phyloP scores from a whole-genome alignment of 78 protist species.

The Paulinella micropora region DNA sequence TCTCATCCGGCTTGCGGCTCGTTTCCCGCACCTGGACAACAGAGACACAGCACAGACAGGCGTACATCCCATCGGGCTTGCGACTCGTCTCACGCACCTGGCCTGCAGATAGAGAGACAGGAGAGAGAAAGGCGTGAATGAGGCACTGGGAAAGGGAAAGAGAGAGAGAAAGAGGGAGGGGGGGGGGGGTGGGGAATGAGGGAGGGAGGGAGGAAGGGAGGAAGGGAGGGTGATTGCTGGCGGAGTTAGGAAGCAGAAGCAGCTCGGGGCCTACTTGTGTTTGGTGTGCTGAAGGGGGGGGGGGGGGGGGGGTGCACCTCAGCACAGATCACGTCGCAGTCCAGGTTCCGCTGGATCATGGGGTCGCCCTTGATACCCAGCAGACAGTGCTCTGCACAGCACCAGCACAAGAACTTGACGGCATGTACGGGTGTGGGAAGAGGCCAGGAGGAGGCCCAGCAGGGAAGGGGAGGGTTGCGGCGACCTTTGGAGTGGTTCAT shows the following conservation, averaged over 20 bases:
- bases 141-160: too few relatives aligned
- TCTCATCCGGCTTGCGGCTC: slow-evolving; percentile 39
- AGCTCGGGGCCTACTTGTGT: too few relatives aligned
- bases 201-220: too few relatives aligned
- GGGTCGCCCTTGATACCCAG: slow-evolving; percentile 16
- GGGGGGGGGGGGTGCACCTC: too few relatives aligned
- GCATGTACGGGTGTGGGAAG: too few relatives aligned
- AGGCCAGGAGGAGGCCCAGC: neutral
- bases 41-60: too few relatives aligned
- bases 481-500: slow-evolving; percentile 43
- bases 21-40: slow-evolving; percentile 24
- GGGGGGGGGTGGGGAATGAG: too few relatives aligned
- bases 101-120: neutral
- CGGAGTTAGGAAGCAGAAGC: too few relatives aligned
- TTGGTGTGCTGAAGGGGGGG: too few relatives aligned
- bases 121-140: neutral
- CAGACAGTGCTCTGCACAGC: slow-evolving; percentile 24
- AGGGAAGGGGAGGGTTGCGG: too few relatives aligned
- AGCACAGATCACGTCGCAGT: slow-evolving; percentile 26
- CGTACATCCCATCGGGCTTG: slow-evolving; percentile 44
- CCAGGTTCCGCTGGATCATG: neutral
- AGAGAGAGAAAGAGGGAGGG: too few relatives aligned
- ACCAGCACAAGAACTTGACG: neutral
- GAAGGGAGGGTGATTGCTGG: too few relatives aligned
- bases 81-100: slow-evolving; percentile 32